Conservation (phyloP, 2,329 filamentous ascomycete species). For the Trichoderma oligosporum region DNA sequence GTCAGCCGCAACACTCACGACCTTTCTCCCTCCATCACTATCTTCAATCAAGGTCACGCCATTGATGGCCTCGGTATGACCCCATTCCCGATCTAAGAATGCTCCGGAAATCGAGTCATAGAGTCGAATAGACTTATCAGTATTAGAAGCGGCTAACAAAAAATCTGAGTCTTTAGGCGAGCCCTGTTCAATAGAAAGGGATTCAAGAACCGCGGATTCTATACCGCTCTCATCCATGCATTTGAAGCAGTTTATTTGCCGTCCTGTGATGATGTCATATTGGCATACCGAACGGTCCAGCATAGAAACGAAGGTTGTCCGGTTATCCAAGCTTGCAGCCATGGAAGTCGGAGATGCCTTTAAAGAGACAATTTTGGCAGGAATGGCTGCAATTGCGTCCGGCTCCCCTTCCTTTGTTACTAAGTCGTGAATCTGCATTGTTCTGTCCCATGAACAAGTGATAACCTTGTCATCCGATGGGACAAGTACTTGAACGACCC, state of each 20-base stretch:
- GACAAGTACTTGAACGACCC: conserved; percentile 70
- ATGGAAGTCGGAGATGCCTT: conserved; percentile 87
- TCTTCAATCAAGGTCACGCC: conserved; percentile 70
- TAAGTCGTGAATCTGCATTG: conserved; percentile 76
- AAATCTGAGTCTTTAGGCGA: conserved; percentile 57
- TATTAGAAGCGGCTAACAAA: conserved; percentile 84
- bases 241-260: conserved; percentile 70
- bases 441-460: conserved; percentile 85
- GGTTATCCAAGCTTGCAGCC: conserved; percentile 61
- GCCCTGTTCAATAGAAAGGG: conserved; percentile 62
- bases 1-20: conserved; percentile 74
- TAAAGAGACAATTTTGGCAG: conserved; percentile 71
- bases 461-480: conserved; percentile 73
- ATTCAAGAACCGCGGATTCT: conserved; percentile 80
- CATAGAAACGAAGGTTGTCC: conserved; percentile 56
- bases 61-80: conserved; percentile 90
- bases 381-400: conserved; percentile 70
- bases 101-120: conserved; percentile 76
- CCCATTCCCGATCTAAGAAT: conserved; percentile 86
- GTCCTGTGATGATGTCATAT: conserved; percentile 64
- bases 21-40: conserved; percentile 50
- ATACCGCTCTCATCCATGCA: conserved; percentile 74
- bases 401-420: conserved; percentile 63
- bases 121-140: conserved; percentile 89
- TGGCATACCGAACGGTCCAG: conserved; percentile 58